Evolutionary conservation across 257 asterid species (phyloP).

Genomic region (Solanum corneliomulleri): DNA sequence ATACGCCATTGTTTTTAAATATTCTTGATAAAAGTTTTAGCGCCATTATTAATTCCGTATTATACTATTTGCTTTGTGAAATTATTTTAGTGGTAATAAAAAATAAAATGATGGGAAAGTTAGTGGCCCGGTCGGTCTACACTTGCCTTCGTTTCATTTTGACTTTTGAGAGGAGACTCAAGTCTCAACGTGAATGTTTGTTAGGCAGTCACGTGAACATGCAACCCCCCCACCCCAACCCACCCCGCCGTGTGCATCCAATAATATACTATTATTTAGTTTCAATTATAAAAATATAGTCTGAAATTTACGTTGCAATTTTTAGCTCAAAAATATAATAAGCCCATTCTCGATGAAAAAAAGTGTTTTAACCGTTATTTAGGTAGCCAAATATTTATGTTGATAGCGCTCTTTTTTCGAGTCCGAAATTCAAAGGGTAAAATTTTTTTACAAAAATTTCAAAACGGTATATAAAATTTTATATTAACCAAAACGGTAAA

Average conservation of each 20-base stretch:
- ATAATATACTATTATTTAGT: no score
- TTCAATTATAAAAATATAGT: no score
- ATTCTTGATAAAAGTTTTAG: no score
- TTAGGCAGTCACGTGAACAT: constrained; percentile 36
- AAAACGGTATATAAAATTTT: no score
- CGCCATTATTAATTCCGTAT: background rate
- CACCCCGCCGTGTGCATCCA: background rate
- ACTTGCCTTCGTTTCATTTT: background rate
- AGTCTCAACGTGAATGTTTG: constrained; percentile 39
- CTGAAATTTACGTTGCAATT: background rate
- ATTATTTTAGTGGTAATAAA: background rate
- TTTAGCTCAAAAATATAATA: background rate
- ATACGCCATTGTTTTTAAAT: no score
- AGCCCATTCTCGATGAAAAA: no score
- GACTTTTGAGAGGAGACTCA: background rate
- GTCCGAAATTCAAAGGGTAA: no score
- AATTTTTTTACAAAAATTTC: no score
- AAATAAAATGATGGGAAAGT: background rate
- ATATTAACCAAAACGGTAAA: no score
- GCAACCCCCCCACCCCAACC: background rate
- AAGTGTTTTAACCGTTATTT: no score
- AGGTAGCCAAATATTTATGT: no score
- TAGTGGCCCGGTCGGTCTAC: background rate
- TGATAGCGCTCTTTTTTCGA: no score
- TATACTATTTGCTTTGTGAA: background rate